A percentile compares a stretch with the other conserved stretches of the same genome.
Evolutionary conservation across 2,329 filamentous ascomycete species (phyloP).

Genomic region (Penicillium paneum): DNA sequence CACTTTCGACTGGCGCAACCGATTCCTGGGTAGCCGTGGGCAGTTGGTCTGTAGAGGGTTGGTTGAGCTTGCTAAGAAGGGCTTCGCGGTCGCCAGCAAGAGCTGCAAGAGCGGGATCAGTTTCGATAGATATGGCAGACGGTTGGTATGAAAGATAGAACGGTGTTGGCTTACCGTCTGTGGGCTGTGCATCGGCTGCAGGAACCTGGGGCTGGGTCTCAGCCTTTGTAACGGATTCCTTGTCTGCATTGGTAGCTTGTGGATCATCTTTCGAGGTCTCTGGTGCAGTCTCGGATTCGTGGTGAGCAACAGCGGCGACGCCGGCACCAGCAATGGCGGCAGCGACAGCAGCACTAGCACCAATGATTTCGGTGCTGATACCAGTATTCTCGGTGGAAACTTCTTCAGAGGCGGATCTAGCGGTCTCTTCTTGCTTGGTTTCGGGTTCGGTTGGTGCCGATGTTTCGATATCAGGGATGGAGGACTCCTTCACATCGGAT

Average conservation of each 20-base stretch:
- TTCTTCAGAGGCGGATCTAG: constrained; percentile 1
- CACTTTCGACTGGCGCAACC: constrained; percentile 3
- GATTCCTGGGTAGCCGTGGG: constrained; percentile 80
- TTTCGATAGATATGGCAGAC: constrained; percentile 31
- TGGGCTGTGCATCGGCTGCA: constrained; percentile 17
- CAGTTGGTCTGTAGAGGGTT: constrained; percentile 31
- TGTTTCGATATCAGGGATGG: background rate
- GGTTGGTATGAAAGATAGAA: constrained; percentile 18
- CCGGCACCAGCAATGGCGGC: constrained; percentile 25
- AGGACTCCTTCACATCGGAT: background rate
- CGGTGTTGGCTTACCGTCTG: constrained; percentile 24
- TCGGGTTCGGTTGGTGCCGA: constrained; percentile 1
- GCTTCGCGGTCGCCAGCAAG: constrained; percentile 35
- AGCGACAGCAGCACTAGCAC: constrained; percentile 26
- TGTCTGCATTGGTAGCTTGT: constrained; percentile 3
- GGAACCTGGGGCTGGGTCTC: constrained; percentile 16
- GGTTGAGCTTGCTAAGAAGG: constrained; percentile 30
- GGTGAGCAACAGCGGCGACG: constrained; percentile 20
- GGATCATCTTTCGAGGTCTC: constrained; percentile 8
- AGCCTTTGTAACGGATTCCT: constrained; percentile 8
- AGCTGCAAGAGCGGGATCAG: constrained; percentile 31
- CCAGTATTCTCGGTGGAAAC: constrained; percentile 18
- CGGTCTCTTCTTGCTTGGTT: constrained; percentile 9
- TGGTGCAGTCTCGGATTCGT: constrained; percentile 13
- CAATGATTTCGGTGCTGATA: constrained; percentile 26